Conservation (phyloP, 169 alveolate genomes). For the Plasmodium gonderi region DNA sequence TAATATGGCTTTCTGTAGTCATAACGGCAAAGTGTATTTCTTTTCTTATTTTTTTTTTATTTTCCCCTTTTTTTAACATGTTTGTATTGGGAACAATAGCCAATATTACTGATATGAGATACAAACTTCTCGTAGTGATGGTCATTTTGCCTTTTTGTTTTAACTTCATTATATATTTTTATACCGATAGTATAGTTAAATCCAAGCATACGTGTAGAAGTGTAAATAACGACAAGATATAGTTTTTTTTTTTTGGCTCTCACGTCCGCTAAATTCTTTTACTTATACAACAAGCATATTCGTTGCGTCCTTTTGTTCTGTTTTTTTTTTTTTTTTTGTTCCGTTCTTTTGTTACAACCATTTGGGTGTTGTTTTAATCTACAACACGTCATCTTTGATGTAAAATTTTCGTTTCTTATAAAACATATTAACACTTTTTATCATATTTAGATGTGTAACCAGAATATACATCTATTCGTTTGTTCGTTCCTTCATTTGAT, state of each 20-base stretch:
- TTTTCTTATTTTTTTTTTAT: constrained; percentile 16
- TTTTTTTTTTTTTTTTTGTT: neutral
- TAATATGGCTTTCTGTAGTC: constrained; percentile 53
- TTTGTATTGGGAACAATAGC: constrained; percentile 27
- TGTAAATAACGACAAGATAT: neutral
- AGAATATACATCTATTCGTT: neutral
- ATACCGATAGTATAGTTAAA: constrained; percentile 53
- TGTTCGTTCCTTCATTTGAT: neutral
- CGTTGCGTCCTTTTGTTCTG: neutral
- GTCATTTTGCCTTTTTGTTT: constrained; percentile 42
- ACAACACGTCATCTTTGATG: neutral
- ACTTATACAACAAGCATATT: neutral
- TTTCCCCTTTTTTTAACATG: constrained; percentile 47
- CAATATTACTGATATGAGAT: constrained; percentile 16
- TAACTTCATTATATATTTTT: constrained; percentile 37
- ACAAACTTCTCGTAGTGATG: constrained; percentile 57
- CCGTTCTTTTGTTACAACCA: neutral
- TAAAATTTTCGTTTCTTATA: neutral
- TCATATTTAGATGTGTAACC: no score
- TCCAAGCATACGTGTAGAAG: neutral
- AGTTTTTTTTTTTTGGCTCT: neutral
- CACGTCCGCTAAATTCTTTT: neutral
- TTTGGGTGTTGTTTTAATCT: neutral
- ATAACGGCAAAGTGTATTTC: constrained; percentile 29
- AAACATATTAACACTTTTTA: neutral